These are phyloP conservation scores for Margaritispora aquatica DNA, from an alignment of 495 filamentous ascomycete genomes.

Conservation along the genomic window DNA sequence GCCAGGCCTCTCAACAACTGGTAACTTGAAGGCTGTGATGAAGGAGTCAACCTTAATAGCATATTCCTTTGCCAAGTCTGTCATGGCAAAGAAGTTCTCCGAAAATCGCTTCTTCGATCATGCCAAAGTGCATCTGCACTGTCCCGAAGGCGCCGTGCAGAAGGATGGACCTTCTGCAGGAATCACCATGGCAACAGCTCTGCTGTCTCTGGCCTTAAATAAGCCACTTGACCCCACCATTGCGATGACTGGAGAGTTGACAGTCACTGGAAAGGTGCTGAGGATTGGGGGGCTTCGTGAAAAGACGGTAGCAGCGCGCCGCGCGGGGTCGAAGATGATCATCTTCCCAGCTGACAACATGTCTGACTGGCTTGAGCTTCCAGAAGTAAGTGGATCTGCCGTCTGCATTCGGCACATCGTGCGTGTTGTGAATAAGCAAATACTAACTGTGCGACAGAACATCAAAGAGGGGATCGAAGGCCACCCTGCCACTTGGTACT, in stretches of 20 bases:
- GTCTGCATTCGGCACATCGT: neutral
- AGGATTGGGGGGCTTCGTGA: slow-evolving; percentile 93
- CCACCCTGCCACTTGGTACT: slow-evolving; percentile 86
- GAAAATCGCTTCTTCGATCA: slow-evolving; percentile 95
- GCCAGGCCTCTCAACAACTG: slow-evolving; percentile 81
- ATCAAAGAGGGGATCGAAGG: slow-evolving; percentile 95
- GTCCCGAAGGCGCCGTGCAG: slow-evolving; percentile 91
- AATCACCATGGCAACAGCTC: slow-evolving; percentile 92
- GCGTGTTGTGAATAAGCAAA: neutral
- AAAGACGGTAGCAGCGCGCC: slow-evolving; percentile 96
- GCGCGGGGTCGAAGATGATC: slow-evolving; percentile 90
- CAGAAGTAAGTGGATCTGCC: slow-evolving; percentile 63
- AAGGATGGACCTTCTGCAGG: slow-evolving; percentile 97
- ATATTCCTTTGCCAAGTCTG: slow-evolving; percentile 90
- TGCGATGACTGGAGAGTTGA: slow-evolving; percentile 98
- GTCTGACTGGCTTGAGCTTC: slow-evolving; percentile 96
- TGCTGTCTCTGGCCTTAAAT: slow-evolving; percentile 79
- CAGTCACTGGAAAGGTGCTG: slow-evolving; percentile 94
- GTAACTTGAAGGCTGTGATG: slow-evolving; percentile 95
- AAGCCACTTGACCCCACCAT: slow-evolving; percentile 74
- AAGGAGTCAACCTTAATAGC: slow-evolving; percentile 93
- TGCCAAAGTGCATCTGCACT: slow-evolving; percentile 92
- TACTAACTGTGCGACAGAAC: slow-evolving; percentile 55
- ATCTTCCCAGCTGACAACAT: slow-evolving; percentile 94
- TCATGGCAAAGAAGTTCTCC: slow-evolving; percentile 76